These are phyloP conservation scores for Plasmodium berghei DNA, from an alignment of 169 alveolate genomes.

Conservation along the genomic window DNA sequence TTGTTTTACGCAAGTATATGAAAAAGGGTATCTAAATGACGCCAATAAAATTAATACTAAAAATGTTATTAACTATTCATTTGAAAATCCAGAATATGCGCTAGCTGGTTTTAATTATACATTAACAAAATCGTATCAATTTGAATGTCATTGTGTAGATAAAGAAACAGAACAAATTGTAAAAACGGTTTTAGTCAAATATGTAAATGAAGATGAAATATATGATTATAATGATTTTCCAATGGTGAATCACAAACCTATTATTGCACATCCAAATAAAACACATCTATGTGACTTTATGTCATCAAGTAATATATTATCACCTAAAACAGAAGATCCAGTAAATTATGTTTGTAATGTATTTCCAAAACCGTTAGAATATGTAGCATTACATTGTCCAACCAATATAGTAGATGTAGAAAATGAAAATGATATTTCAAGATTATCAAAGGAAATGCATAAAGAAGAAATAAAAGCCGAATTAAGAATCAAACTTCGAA, in stretches of 20 bases:
- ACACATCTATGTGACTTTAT: slow-evolving; percentile 66
- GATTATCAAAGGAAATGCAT: neutral
- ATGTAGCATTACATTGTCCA: slow-evolving; percentile 55
- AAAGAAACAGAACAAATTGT: neutral
- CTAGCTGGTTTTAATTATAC: slow-evolving; percentile 37
- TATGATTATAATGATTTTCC: slow-evolving; percentile 34
- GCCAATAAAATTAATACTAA: neutral
- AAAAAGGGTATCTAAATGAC: neutral
- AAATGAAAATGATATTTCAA: slow-evolving; percentile 36
- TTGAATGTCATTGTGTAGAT: slow-evolving; percentile 57
- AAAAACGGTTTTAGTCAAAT: slow-evolving; percentile 31
- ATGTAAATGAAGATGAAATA: slow-evolving; percentile 45
- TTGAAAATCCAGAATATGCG: slow-evolving; percentile 3
- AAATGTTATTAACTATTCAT: slow-evolving; percentile 31
- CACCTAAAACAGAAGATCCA: slow-evolving; percentile 18
- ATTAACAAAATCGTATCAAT: slow-evolving; percentile 6
- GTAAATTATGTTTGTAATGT: slow-evolving; percentile 33
- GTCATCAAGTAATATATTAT: neutral
- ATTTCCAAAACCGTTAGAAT: slow-evolving; percentile 56
- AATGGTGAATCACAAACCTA: neutral
- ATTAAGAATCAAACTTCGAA: slow-evolving; percentile 2
- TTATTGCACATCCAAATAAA: slow-evolving; percentile 7
- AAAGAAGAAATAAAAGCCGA: neutral
- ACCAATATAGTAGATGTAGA: slow-evolving; percentile 25
- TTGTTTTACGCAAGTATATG: slow-evolving; percentile 37